Evolutionary conservation across 306 rosid species (phyloP), one percentile per base, ranked within the genome.

Genomic region (Sicyos edulis): DNA sequence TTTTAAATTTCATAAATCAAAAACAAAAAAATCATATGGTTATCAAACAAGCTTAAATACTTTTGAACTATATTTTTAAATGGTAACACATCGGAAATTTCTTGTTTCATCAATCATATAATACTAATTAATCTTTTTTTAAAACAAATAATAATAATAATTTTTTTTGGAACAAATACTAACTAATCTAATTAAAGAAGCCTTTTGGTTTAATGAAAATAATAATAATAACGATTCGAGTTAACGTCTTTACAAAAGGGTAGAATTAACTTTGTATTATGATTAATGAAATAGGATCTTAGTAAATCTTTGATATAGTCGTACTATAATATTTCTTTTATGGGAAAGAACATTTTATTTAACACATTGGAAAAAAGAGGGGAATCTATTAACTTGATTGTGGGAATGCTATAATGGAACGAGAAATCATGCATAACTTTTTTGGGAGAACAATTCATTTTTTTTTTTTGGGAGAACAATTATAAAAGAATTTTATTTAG

Each of bases 61-160:
- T 29, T 29, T 4, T 29, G 4, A 4, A 29, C 4, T 29, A 29
- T 29, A 29, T 29, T 29, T 29, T 29, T 29, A 64, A 64, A 2
- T 37, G 47, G 29, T 62, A 62, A 62, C 32, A 62, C 47, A n/a
- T 62, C 3, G 49, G 11, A 32, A 62, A 64, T 42, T 64, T 64
- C 26, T 64, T 37, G 32, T 42, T 64, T 63, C 19, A 29, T 64
- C 70, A 40, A 40, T 64, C 70, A 34, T 64, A 17, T 17, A 64
- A n/a, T n/a, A n/a, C n/a, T n/a, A n/a, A n/a, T n/a, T n/a, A n/a
- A n/a, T n/a, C n/a, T n/a, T n/a, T n/a, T n/a, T n/a, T n/a, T n/a
- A n/a, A n/a, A n/a, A n/a, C n/a, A n/a, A n/a, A n/a, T n/a, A n/a
- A n/a, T n/a, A n/a, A n/a, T n/a, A n/a, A n/a, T n/a, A n/a, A n/a